phyloP scores from a whole-genome alignment of 352 stramenopile genomes.

The Globisporangium yorkense region DNA sequence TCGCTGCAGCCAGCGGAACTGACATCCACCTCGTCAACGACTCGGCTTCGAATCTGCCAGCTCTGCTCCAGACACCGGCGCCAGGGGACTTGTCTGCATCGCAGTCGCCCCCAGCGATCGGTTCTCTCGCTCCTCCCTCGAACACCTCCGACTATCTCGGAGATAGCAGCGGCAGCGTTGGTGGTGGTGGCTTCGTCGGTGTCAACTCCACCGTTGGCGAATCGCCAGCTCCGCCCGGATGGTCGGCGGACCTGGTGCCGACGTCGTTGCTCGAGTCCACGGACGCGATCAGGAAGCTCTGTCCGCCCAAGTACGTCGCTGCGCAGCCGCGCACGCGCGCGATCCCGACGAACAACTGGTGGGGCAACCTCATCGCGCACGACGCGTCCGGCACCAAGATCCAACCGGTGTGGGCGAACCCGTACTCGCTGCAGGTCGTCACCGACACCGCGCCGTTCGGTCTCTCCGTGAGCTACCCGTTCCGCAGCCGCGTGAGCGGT shows the following conservation, averaged over 20 bases:
- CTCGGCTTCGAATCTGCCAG: neutral
- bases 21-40: neutral
- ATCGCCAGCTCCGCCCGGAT: slow-evolving; percentile 10
- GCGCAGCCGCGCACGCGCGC: slow-evolving; percentile 24
- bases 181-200: slow-evolving; percentile 1
- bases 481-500: slow-evolving; percentile 37
- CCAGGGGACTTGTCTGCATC: neutral
- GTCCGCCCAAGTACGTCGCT: slow-evolving; percentile 40
- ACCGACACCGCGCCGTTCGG: slow-evolving; percentile 26
- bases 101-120: neutral
- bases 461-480: slow-evolving; percentile 53
- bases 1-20: neutral
- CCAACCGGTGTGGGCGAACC: slow-evolving; percentile 59
- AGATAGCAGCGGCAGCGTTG: neutral
- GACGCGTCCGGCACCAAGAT: slow-evolving; percentile 17
- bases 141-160: neutral
- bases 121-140: neutral
- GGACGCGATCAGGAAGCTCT: slow-evolving; percentile 42
- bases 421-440: slow-evolving; percentile 41
- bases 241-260: slow-evolving; percentile 16
- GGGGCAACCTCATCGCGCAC: slow-evolving; percentile 60
- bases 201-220: slow-evolving; percentile 9
- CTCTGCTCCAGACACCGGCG: neutral
- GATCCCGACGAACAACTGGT: slow-evolving; percentile 74
- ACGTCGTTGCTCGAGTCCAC: slow-evolving; percentile 39